Base-by-base conservation (phyloP, 2,329 filamentous ascomycete genomes). In the Aulographum hederae region DNA sequence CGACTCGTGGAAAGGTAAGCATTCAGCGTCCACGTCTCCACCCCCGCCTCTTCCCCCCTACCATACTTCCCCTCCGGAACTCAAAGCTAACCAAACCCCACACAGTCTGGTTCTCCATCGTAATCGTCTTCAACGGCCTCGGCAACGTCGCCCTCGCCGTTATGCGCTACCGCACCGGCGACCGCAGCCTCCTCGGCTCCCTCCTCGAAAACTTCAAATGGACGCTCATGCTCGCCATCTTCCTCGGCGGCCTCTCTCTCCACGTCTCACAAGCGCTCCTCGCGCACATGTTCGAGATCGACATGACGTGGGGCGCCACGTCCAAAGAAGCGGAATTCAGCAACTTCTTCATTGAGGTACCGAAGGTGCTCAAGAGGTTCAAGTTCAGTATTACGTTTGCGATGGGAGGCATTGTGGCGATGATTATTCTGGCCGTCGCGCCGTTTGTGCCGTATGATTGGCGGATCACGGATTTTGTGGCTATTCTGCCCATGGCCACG, bases 91-190 rank as follows among this genome's bases (percentile, higher is more conserved):
- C n/a, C 21, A n/a, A 25, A n/a, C 21, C n/a, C n/a, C 21, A 65
- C 65, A 37, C 70, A 78, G 14, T 82, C 28, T 82, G 76, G 73
- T 78, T 84, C 56, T 75, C 74, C 42, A 79, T 82, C 51, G 70
- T 82, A 50, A 67, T 81, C 42, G 72, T 82, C 38, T 82, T 84
- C 58, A 78, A 77, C 41, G 74, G 70, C 19, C 67, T 80, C 26
- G 78, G 78, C 29, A 82, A 82, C 51, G 41, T 82, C 28, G 64
- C 75, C 1, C 63, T 82, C 11, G 78, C 77, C 10, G 52, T 78
- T 28, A 76, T 82, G 65, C 66, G 78, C 21, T 81, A 81, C 53
- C 69, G 78, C 33, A 61, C 70, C 33, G 74, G 71, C 30, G 73
- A 81, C 47, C 60, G 66, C 34, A 59, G 53, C 35, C 57, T 84